Evolutionary conservation across 768 basidiomycete genomes (phyloP).

Genomic region (Kwoniella newhampshirensis): DNA sequence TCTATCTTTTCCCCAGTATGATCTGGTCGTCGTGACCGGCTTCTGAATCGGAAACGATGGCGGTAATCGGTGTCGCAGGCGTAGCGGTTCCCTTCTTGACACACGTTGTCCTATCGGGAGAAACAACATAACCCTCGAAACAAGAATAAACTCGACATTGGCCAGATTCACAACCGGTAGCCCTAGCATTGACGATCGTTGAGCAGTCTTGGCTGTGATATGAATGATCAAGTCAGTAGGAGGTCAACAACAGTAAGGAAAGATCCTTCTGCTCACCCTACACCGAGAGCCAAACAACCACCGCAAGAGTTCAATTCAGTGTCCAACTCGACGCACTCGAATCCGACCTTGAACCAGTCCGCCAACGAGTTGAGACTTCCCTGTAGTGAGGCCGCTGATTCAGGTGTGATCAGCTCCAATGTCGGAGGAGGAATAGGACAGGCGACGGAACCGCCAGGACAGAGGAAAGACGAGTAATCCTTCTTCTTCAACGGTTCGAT

Average conservation of each 20-base stretch:
- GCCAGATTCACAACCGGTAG: constrained; percentile 47
- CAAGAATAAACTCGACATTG: constrained; percentile 48
- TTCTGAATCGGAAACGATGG: constrained; percentile 14
- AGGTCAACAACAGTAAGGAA: neutral
- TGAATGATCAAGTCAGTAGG: constrained; percentile 4
- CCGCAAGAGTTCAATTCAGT: constrained; percentile 53
- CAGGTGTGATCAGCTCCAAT: constrained; percentile 29
- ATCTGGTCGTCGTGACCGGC: constrained; percentile 3
- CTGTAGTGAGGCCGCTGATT: constrained; percentile 30
- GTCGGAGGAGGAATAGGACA: constrained; percentile 41
- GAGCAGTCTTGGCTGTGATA: constrained; percentile 50
- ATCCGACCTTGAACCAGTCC: constrained; percentile 54
- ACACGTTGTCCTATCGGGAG: constrained; percentile 42
- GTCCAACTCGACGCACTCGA: constrained; percentile 53
- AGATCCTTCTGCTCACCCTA: constrained; percentile 40
- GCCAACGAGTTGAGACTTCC: constrained; percentile 40
- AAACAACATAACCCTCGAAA: constrained; percentile 47
- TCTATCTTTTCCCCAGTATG: neutral
- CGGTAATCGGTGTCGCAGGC: constrained; percentile 38
- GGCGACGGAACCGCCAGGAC: constrained; percentile 47
- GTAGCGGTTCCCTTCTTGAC: constrained; percentile 38
- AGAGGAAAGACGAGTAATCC: constrained; percentile 54
- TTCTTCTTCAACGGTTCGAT: constrained; percentile 44
- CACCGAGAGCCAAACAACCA: constrained; percentile 50
- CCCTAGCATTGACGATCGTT: constrained; percentile 39